Evolutionary conservation across 2,329 filamentous ascomycete genomes (phyloP), one percentile per base, ranked within the genome.

Genomic region (Didymosphaeria variabile): DNA sequence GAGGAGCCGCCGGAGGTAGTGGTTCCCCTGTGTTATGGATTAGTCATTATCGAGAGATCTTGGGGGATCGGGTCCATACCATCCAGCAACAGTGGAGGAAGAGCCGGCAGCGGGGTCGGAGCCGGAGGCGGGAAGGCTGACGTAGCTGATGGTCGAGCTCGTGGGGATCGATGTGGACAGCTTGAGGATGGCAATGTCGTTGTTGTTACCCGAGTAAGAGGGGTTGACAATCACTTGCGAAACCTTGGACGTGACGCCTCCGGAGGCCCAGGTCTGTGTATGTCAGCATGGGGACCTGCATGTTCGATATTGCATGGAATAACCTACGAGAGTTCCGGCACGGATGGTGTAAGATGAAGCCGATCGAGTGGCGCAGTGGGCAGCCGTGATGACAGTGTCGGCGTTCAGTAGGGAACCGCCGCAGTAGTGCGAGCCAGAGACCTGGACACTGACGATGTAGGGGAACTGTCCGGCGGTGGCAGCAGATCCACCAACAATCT

Each of bases 171-270:
- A 17, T 23, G 66, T 68, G 2, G 66, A 46, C 10, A 73, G 69
- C 66, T 72, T 72, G 58, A 65, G 60, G 69, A 74, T 67, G 51
- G 71, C 72, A 21, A 72, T 54, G 31, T 73, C 71, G 40, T 66
- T 57, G 53, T 59, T 63, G 36, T 26, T 36, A 50, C 54, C 32
- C 19, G 29, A 38, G 65, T 67, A 74, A 57, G 34, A 68, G 42
- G 71, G 72, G 67, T 72, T 65, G 42, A 66, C 13, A 34, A 31
- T 58, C 40, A 72, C 58, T 4, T 57, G 61, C 12, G 70, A 67
- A 45, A 72, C 68, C 5, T n/a, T 40, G 46, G 63, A 62, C 21
- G 66, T 36, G 19, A 60, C 63, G 46, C 72, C 72, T 13, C 72
- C 72, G 21, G 67, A 70, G 52, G 34, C 57, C 55, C 61, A 58